Evolutionary conservation across 768 basidiomycete species (phyloP), one percentile per base, ranked within the genome.

Genomic region (Hericium alpestre): DNA sequence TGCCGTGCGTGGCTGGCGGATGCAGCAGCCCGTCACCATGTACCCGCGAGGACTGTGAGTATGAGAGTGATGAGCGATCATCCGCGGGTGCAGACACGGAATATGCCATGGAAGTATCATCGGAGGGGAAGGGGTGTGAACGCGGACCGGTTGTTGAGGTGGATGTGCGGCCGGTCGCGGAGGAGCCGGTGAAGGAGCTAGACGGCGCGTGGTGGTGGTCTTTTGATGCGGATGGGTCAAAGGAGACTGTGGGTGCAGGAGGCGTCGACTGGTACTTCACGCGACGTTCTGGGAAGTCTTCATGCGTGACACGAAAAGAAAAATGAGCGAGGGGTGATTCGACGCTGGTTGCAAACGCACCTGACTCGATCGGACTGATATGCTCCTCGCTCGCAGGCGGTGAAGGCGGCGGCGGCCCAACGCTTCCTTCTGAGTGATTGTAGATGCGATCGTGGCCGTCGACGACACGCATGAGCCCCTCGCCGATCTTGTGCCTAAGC

Each of bases 361-460:
- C 37, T 51, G 27, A 51, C 10, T 58, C 40, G 13, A 62, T 53
- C 4, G 58, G 64, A 7, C 60, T 63, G 40, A 58, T 61, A 40
- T 63, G 65, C 54, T 65, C 67, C 23, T 59, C 68, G 63, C 77
- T 78, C 20, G 76, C 75, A 10, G 76, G 77, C 1, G 76, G 76
- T 0, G 77, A 82, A 10, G 83, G 81, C 2, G 81, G 82, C 0
- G 80, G 81, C 9, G 82, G 82, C n/a, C 82, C 82, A 46, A 69
- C 54, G 60, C 69, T 69, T 38, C 64, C 64, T 16, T 40, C 56
- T 50, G 60, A 61, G 49, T 54, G 59, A 16, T 37, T 38, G 38
- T 63, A 56, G 32, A 23, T 50, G 11, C 62, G 56, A 38, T 37
- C 57, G 43, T 53, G 55, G 20, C 53, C 58, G 38, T 69, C 64